These are phyloP conservation scores for Cryphonectria japonica DNA, from an alignment of 2,329 filamentous ascomycete genomes.

Conservation along the genomic window DNA sequence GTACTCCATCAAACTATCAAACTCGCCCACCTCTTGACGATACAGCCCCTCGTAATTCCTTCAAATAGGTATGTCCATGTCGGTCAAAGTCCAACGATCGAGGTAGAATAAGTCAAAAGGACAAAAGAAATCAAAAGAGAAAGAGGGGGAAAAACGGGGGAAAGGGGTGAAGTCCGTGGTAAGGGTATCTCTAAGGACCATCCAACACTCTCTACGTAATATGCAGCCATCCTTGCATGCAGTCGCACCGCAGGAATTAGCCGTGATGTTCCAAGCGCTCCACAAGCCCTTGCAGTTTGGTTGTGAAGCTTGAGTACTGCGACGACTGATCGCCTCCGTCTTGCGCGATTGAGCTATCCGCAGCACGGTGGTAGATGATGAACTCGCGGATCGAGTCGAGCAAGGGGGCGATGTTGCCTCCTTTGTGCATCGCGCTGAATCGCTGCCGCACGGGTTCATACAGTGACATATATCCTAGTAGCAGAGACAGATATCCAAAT, in stretches of 20 bases:
- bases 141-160: neutral
- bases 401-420: slow-evolving; percentile 50
- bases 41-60: slow-evolving; percentile 9
- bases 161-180: neutral
- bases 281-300: slow-evolving; percentile 45
- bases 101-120: neutral
- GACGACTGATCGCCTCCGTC: slow-evolving; percentile 37
- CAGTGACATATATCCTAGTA: slow-evolving; percentile 81
- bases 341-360: slow-evolving; percentile 43
- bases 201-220: neutral
- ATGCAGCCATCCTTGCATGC: neutral
- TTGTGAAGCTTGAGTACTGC: slow-evolving; percentile 40
- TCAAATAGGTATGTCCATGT: slow-evolving; percentile 16
- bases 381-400: slow-evolving; percentile 60
- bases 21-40: neutral
- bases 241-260: slow-evolving; percentile 5
- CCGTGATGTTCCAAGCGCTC: slow-evolving; percentile 41
- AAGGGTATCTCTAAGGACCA: slow-evolving; percentile 17
- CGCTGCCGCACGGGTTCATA: slow-evolving; percentile 48
- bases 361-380: slow-evolving; percentile 54
- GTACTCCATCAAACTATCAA: slow-evolving; percentile 17
- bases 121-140: neutral
- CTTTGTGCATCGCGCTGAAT: slow-evolving; percentile 47
- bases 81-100: slow-evolving; percentile 13
- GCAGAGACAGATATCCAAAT: slow-evolving; percentile 82